These are phyloP conservation scores for Penicillium manginii DNA, from an alignment of 495 filamentous ascomycete genomes.

Conservation along the genomic window DNA sequence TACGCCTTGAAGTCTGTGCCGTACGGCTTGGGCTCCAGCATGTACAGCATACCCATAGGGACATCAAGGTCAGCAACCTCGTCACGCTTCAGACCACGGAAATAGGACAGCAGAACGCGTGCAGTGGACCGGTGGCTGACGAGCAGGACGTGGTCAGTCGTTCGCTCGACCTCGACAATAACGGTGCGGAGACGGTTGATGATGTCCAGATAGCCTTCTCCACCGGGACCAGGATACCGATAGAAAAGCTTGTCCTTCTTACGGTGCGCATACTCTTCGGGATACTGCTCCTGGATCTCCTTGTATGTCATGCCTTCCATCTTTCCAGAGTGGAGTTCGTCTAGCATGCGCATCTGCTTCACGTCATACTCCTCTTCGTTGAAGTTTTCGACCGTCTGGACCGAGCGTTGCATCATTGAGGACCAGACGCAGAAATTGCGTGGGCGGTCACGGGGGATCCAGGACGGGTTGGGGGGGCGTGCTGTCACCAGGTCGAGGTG, in stretches of 20 bases:
- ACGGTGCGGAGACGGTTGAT: conserved; percentile 95
- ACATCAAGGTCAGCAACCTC: conserved; percentile 93
- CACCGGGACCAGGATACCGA: conserved; percentile 91
- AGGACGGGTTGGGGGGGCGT: conserved; percentile 95
- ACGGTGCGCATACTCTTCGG: conserved; percentile 77
- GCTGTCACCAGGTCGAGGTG: conserved; percentile 82
- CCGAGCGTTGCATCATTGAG: conserved; percentile 87
- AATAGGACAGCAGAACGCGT: conserved; percentile 92
- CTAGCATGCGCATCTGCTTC: conserved; percentile 97
- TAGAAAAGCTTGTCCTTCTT: conserved; percentile 85
- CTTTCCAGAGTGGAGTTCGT: conserved; percentile 88
- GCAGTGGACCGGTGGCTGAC: conserved; percentile 89
- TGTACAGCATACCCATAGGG: conserved; percentile 88
- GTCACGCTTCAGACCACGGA: conserved; percentile 85
- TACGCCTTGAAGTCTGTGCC: conserved; percentile 96
- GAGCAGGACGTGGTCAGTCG: conserved; percentile 91
- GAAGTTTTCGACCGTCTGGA: conserved; percentile 84
- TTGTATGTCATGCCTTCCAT: conserved; percentile 96
- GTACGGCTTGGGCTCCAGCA: conserved; percentile 96
- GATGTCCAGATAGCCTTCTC: conserved; percentile 94
- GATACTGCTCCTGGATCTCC: conserved; percentile 74
- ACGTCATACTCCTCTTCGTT: conserved; percentile 97
- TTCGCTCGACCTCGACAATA: conserved; percentile 95
- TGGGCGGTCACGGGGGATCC: conserved; percentile 55
- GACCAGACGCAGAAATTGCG: conserved; percentile 99